Conservation (phyloP, 2,329 filamentous ascomycete species). For the Diaporthe citrichinensis region DNA sequence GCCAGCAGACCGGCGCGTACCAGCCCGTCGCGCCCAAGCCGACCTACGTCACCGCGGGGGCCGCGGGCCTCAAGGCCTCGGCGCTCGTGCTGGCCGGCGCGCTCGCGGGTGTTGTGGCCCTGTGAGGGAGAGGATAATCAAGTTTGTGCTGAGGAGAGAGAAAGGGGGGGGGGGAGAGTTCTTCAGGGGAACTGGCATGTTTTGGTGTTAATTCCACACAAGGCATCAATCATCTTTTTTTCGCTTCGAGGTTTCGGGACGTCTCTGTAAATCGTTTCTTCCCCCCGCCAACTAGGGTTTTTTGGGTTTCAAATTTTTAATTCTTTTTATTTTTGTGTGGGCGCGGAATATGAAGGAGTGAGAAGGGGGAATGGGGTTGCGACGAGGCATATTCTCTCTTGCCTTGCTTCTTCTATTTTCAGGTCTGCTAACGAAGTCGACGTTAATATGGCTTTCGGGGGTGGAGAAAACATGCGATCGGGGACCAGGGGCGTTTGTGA, state of each 20-base stretch:
- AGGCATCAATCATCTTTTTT: conserved; percentile 11
- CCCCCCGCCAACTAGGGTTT: neutral
- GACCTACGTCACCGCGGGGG: conserved; percentile 48
- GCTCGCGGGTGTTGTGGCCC: conserved; percentile 43
- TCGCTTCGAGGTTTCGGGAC: neutral
- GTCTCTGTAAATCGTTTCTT: conserved; percentile 22
- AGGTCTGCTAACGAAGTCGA: conserved; percentile 22
- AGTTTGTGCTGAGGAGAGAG: neutral
- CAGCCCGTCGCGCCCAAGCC: conserved; percentile 43
- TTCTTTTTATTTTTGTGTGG: neutral
- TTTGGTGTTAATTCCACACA: conserved; percentile 14
- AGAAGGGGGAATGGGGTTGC: too few species aligned
- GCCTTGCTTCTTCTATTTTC: neutral
- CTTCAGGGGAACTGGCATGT: neutral
- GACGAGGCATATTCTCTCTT: neutral
- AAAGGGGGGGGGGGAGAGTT: too few species aligned
- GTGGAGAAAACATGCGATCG: neutral
- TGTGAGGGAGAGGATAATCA: conserved; percentile 46
- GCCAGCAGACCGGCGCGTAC: conserved; percentile 39
- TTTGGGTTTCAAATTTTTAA: neutral
- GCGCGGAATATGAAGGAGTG: neutral
- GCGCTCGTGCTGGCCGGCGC: conserved; percentile 24
- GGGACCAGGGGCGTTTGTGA: neutral
- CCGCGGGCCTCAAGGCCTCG: conserved; percentile 32
- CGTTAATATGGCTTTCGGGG: neutral